Evolutionary conservation across 768 basidiomycete species (phyloP), one percentile per base, ranked within the genome.

Genomic region (Psilocybe azurescens): DNA sequence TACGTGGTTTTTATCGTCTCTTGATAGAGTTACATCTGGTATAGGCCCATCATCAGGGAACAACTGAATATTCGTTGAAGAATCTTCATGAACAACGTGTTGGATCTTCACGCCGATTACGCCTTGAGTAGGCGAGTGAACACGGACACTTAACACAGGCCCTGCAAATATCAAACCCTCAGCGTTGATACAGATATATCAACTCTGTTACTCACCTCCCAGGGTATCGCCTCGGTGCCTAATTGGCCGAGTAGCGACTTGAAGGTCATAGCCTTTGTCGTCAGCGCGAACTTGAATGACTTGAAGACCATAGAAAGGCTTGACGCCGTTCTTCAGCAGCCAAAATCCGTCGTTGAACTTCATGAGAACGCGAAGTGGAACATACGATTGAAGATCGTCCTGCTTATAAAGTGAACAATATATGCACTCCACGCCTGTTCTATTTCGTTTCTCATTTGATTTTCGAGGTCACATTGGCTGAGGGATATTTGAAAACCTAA

Each of bases 331-430:
- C 67, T 86, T 86, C 65, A 86, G 73, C 24, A 89, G 79, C 88
- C 87, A 90, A 68, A 90, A 87, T 20, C 89, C 88, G 75, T 90
- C 89, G 78, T 85, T 89, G 78, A 89, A 88, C 69, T 84, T 87
- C 88, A 89, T 91, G 56, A 47, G 2, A 13, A 38, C 32, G 28
- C 5, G 32, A 14, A 14, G n/a, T n/a, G 29, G 32, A 11, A 9
- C 4, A 14, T 5, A 33, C 30, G 30, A 53, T n/a, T 2, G 33
- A 16, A 51, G 10, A 28, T 51, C 16, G 50, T 3, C 14, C 8
- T 24, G 28, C 24, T 11, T 28, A 20, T 50, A 20, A 28, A 52
- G 8, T 38, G 33, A 7, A 20, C 16, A 18, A 10, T 33, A 11
- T 53, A n/a, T 32, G 32, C 3, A 36, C 6, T 14, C 11, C 32